Conservation (phyloP, 2,329 filamentous ascomycete genomes). For the Xylaria arbuscula region DNA sequence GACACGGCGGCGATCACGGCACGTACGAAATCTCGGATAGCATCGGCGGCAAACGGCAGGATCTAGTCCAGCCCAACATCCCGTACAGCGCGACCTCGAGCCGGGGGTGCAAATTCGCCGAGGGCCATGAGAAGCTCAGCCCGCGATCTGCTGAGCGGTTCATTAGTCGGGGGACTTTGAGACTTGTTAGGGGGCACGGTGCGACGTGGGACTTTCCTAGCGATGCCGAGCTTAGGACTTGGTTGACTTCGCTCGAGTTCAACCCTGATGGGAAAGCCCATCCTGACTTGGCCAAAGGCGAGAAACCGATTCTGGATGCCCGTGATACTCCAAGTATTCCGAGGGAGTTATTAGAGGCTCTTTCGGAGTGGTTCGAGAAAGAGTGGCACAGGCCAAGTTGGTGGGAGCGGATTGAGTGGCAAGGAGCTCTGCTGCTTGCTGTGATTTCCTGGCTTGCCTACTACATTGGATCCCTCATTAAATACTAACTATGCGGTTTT, state of each 20-base stretch:
- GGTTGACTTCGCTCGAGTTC: constrained; percentile 30
- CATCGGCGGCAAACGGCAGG: not conserved
- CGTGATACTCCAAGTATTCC: not conserved
- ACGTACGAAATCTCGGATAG: constrained; percentile 14
- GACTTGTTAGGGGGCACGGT: not conserved
- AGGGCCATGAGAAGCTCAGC: constrained; percentile 35
- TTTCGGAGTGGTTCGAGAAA: too few relatives aligned
- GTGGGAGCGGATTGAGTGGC: too few relatives aligned
- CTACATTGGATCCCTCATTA: too few relatives aligned
- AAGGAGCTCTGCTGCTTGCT: too few relatives aligned
- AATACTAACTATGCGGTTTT: too few relatives aligned
- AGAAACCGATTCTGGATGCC: constrained; percentile 22
- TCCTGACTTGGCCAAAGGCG: constrained; percentile 1
- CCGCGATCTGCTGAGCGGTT: constrained; percentile 38
- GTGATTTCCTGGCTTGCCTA: too few relatives aligned
- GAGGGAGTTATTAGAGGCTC: not conserved
- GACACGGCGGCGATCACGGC: not conserved
- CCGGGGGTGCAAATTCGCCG: constrained; percentile 33
- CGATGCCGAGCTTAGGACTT: not conserved
- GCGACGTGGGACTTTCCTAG: not conserved
- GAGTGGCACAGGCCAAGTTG: too few relatives aligned
- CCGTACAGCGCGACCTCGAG: constrained; percentile 26
- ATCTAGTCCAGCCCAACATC: not conserved
- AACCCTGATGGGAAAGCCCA: constrained; percentile 27
- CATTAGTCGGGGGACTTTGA: constrained; percentile 36